These are phyloP conservation scores for Babesia bovis DNA, from an alignment of 169 alveolate genomes.

Conservation along the genomic window DNA sequence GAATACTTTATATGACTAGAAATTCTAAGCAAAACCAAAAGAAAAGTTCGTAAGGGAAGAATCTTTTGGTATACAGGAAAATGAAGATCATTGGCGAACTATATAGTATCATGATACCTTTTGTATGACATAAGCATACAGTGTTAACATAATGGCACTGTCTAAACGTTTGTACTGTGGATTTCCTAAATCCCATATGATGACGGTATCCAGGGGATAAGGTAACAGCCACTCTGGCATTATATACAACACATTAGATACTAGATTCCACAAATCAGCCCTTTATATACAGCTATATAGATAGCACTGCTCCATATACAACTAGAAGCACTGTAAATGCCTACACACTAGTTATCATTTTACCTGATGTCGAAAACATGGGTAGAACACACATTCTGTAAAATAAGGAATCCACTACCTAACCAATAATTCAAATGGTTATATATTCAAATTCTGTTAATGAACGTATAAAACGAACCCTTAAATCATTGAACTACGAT, in stretches of 20 bases:
- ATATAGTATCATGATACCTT: background rate
- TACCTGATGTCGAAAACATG: too few species aligned
- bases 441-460: background rate
- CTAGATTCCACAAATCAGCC: too few species aligned
- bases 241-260: too few species aligned
- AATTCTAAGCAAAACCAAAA: too few species aligned
- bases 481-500: slow-evolving; percentile 35
- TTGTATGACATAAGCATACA: background rate
- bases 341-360: too few species aligned
- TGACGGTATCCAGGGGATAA: background rate
- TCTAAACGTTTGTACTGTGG: background rate
- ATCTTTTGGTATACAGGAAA: background rate
- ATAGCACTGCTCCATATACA: too few species aligned
- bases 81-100: background rate
- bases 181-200: background rate
- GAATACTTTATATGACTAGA: too few species aligned
- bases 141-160: background rate
- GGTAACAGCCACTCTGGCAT: background rate
- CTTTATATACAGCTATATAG: too few species aligned
- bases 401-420: too few species aligned
- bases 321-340: too few species aligned
- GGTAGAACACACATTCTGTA: too few species aligned
- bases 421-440: slow-evolving; percentile 11
- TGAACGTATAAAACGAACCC: slow-evolving; percentile 2
- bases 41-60: background rate